Percentiles rank a stretch among this genome's conserved stretches.
These are phyloP conservation scores for Sporisorium scitamineum DNA, from an alignment of 1,284 basidiomycete species.

Conservation along the genomic window DNA sequence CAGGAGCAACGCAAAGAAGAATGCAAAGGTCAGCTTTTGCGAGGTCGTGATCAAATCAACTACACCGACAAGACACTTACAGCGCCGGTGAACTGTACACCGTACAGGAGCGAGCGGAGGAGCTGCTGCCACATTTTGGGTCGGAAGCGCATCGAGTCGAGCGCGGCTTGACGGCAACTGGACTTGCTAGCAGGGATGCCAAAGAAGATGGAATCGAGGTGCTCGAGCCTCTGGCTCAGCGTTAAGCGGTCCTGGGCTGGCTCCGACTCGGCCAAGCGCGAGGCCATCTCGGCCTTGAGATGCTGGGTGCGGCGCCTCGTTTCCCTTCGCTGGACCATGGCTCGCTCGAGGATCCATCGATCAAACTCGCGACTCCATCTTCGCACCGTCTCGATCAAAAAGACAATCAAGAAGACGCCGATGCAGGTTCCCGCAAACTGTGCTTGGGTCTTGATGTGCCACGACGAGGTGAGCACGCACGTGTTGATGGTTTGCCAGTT, in stretches of 20 bases:
- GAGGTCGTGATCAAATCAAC: not conserved
- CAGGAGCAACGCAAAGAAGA: not conserved
- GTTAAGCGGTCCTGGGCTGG: conserved; percentile 27
- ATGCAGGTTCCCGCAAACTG: conserved; percentile 64
- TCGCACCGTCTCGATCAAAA: conserved; percentile 59
- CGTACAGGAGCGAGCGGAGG: conserved; percentile 58
- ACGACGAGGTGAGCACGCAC: conserved; percentile 59
- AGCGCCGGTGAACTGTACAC: conserved; percentile 59
- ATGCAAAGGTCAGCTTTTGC: not conserved
- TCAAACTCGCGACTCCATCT: conserved; percentile 61
- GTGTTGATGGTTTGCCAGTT: conserved; percentile 55
- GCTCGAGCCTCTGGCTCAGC: conserved; percentile 23
- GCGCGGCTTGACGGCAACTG: conserved; percentile 34
- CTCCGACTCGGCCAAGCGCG: conserved; percentile 21
- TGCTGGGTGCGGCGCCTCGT: conserved; percentile 25
- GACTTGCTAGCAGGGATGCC: conserved; percentile 22
- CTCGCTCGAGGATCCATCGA: conserved; percentile 52
- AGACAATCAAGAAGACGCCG: conserved; percentile 60
- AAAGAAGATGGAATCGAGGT: conserved; percentile 49
- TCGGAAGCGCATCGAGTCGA: conserved; percentile 44
- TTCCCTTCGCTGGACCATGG: conserved; percentile 30
- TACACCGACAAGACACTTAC: conserved; percentile 24
- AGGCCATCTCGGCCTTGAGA: conserved; percentile 36
- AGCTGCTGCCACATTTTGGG: conserved; percentile 57
- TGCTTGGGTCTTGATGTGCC: conserved; percentile 53